Evolutionary conservation across 441 rosid genomes (phyloP).

Genomic region (Pelargonium australe): DNA sequence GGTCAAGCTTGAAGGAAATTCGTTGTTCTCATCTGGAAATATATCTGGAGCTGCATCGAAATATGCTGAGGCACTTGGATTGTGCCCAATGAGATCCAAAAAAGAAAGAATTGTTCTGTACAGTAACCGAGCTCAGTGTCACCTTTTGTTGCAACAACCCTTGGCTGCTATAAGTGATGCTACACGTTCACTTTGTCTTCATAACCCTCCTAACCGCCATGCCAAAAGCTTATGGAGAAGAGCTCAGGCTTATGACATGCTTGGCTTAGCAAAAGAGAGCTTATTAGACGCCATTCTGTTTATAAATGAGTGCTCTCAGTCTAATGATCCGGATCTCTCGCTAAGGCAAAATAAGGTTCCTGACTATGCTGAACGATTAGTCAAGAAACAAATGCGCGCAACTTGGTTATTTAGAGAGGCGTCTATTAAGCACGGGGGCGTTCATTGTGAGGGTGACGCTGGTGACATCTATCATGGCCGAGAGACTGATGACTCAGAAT

Average conservation of each 20-base stretch:
- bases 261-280: constrained; percentile 85
- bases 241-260: constrained; percentile 96
- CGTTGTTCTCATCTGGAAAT: constrained; percentile 85
- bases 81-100: constrained; percentile 92
- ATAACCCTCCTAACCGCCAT: constrained; percentile 76
- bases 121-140: constrained; percentile 91
- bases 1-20: constrained; percentile 94
- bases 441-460: constrained; percentile 58
- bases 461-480: constrained; percentile 35
- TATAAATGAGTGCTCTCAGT: constrained; percentile 90
- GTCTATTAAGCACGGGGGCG: constrained; percentile 76
- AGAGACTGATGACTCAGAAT: constrained; percentile 74
- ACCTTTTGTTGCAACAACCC: constrained; percentile 85
- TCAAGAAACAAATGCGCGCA: constrained; percentile 94
- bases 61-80: constrained; percentile 74
- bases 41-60: constrained; percentile 77
- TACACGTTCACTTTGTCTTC: constrained; percentile 75
- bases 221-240: constrained; percentile 98
- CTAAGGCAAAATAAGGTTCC: constrained; percentile 91
- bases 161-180: constrained; percentile 82
- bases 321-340: constrained; percentile 81
- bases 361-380: constrained; percentile 89
- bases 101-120: constrained; percentile 85
- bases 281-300: constrained; percentile 86
- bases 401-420: constrained; percentile 96